Evolutionary conservation across 2,329 filamentous ascomycete species (phyloP), one percentile per base, ranked within the genome.

Genomic region (Pseudocercospora ulei): DNA sequence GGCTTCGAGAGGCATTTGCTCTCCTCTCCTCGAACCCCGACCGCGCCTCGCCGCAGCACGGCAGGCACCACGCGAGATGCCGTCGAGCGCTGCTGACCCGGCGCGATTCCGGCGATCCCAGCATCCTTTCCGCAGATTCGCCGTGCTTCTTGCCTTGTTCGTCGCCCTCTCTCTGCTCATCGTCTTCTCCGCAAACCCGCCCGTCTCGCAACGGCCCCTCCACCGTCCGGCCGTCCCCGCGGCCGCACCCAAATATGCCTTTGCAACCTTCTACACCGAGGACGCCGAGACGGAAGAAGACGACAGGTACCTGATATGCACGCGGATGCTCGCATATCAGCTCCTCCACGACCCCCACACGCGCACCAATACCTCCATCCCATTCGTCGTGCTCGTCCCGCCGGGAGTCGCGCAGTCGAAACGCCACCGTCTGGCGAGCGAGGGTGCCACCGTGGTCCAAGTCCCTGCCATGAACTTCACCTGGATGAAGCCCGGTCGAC

Each of bases 321-420:
- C 52, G 3, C 56, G 56, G 13, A 44, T 59, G 4, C 48, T 59
- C 3, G 46, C 47, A 7, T 58, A 57, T 40, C 56, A 58, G 28
- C 42, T 59, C 12, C 43, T 59, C 18, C 56, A 59, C 31, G 52
- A 54, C 1, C 52, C 51, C 4, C 54, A 56, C 22, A 58, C 56
- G 5, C 44, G 44, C 7, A 47, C 48, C 6, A 37, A 35, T 6
- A 35, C 47, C 19, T 35, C 47, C 19, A 52, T 55, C 14, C 56
- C 56, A 1, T 53, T 59, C 39, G 44, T 59, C 19, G 54, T 59
- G 6, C 44, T 59, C 14, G 56, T 56, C 14, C 55, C 51, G 5
- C 26, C 47, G 11, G 41, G 47, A 7, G 55, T 58, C 4, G 43
- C 50, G 3, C 41, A 52, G 26, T 31, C 33, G 5, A 55, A 57